Percentiles rank a stretch among this genome's conserved stretches.
phyloP scores from a whole-genome alignment of 1,284 basidiomycete species.

The Fomitopsis betulina region DNA sequence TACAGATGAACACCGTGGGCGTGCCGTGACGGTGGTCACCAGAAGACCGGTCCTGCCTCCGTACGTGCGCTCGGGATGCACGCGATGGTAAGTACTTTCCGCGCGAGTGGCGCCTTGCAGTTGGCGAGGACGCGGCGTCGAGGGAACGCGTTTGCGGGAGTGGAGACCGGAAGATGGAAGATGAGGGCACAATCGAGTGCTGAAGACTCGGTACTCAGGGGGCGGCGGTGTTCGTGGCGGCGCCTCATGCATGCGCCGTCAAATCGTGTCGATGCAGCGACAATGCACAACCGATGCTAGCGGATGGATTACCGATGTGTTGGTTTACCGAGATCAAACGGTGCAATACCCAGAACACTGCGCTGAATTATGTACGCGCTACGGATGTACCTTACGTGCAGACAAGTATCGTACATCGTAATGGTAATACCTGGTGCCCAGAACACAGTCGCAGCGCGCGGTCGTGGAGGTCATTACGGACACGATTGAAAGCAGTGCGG shows the following conservation, averaged over 20 bases:
- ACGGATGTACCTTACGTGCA: background rate
- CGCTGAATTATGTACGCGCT: background rate
- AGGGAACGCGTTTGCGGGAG: no score
- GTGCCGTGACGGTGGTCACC: background rate
- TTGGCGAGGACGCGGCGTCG: no score
- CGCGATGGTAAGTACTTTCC: background rate
- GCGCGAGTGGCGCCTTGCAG: no score
- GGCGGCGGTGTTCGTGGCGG: background rate
- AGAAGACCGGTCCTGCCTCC: background rate
- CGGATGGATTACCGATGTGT: background rate
- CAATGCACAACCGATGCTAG: background rate
- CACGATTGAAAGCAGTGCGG: background rate
- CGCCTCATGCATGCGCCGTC: background rate
- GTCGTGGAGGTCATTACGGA: conserved; percentile 4
- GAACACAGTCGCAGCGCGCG: background rate
- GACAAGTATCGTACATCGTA: conserved; percentile 5
- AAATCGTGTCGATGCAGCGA: background rate
- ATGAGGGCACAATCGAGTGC: background rate
- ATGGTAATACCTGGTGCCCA: conserved; percentile 3
- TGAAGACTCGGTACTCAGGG: background rate
- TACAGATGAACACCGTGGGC: conserved; percentile 41
- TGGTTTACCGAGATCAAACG: background rate
- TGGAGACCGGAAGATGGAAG: no score
- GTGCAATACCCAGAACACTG: background rate
- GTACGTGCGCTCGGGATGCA: background rate